phyloP scores from a whole-genome alignment of 768 basidiomycete genomes.

The Rhodotorula sphaerocarpa region DNA sequence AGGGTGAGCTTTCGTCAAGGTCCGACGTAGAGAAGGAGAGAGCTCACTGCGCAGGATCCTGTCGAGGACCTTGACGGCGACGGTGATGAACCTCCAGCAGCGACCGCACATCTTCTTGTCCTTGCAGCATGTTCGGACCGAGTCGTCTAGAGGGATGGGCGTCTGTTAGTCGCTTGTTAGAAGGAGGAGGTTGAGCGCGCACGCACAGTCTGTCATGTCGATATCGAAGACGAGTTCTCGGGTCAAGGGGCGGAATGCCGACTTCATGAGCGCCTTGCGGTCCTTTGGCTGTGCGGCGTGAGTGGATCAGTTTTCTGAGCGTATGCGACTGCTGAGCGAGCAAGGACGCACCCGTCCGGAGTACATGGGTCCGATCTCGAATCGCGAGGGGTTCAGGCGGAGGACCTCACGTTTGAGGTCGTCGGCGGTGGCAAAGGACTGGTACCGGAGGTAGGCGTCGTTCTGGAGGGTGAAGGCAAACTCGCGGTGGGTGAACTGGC shows the following conservation, averaged over 20 bases:
- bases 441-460: constrained; percentile 89
- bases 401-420: constrained; percentile 88
- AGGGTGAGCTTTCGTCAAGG: not conserved
- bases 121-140: constrained; percentile 87
- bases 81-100: constrained; percentile 92
- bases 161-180: not conserved
- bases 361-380: constrained; percentile 95
- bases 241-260: constrained; percentile 60
- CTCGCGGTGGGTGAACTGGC: constrained; percentile 84
- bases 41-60: constrained; percentile 54
- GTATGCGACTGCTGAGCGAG: not conserved
- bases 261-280: constrained; percentile 68
- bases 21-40: not conserved
- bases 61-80: constrained; percentile 82
- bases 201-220: constrained; percentile 85
- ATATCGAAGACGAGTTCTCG: constrained; percentile 99
- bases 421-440: constrained; percentile 73
- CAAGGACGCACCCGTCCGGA: constrained; percentile 61
- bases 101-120: constrained; percentile 80
- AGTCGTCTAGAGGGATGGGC: constrained; percentile 52
- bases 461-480: constrained; percentile 87
- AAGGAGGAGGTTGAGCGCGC: not conserved
- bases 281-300: constrained; percentile 62
- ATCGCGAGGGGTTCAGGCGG: constrained; percentile 76
- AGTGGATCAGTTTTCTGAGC: not conserved